Evolutionary conservation across 805 yeast species (phyloP).

Genomic region (Teunomyces funiuensis): DNA sequence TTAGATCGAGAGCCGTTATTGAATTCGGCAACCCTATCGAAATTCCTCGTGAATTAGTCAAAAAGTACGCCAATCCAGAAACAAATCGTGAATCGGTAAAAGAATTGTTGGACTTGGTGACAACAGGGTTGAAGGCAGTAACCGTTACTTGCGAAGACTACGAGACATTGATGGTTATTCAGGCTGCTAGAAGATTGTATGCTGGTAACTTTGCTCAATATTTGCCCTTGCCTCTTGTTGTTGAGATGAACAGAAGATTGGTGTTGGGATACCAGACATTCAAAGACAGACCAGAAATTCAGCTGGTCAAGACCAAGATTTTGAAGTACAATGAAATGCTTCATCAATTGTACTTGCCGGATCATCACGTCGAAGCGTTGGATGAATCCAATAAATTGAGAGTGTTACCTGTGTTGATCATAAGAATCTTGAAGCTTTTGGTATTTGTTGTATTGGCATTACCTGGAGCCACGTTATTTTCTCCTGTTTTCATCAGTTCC

Average conservation of each 20-base stretch:
- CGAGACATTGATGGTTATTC: constrained; percentile 85
- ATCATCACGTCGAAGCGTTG: constrained; percentile 59
- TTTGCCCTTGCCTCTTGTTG: constrained; percentile 77
- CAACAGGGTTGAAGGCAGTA: constrained; percentile 75
- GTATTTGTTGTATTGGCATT: constrained; percentile 63
- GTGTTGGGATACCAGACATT: constrained; percentile 77
- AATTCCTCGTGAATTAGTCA: constrained; percentile 55
- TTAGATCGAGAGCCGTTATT: constrained; percentile 90
- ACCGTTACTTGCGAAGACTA: constrained; percentile 88
- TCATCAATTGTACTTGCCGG: constrained; percentile 51
- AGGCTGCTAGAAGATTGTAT: constrained; percentile 88
- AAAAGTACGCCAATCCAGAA: constrained; percentile 62
- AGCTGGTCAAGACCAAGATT: constrained; percentile 60
- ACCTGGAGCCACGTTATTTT: constrained; percentile 86
- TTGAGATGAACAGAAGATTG: constrained; percentile 88
- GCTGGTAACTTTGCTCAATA: constrained; percentile 68
- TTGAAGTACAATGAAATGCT: constrained; percentile 64
- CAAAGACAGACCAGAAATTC: constrained; percentile 67
- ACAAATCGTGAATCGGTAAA: constrained; percentile 73
- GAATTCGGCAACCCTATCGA: constrained; percentile 91
- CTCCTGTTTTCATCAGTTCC: constrained; percentile 83
- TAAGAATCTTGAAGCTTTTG: constrained; percentile 56
- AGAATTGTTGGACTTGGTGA: constrained; percentile 65
- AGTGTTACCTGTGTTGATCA: constrained; percentile 52
- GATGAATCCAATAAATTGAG: constrained; percentile 49